These are phyloP conservation scores for Holtermannia corniformis DNA, from an alignment of 768 basidiomycete species.

Conservation along the genomic window DNA sequence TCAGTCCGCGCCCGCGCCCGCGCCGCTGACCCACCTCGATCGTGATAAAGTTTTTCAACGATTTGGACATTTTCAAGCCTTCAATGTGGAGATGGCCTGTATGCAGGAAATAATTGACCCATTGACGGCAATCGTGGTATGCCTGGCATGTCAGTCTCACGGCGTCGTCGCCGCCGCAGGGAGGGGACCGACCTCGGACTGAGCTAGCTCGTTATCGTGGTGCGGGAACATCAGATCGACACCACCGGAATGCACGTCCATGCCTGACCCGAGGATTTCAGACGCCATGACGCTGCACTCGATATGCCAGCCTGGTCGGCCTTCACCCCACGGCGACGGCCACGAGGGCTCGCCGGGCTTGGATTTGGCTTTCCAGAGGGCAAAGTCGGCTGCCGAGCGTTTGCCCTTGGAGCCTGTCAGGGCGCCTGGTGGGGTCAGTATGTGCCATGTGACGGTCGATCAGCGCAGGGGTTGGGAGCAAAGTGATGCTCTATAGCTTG, in stretches of 20 bases:
- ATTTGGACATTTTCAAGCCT: constrained; percentile 98
- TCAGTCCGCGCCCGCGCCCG: not conserved
- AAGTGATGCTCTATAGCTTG: too few relatives aligned
- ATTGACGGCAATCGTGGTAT: constrained; percentile 78
- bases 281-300: constrained; percentile 98
- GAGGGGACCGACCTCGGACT: constrained; percentile 60
- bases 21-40: constrained; percentile 46
- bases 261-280: constrained; percentile 73
- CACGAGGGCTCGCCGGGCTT: constrained; percentile 95
- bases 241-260: constrained; percentile 98
- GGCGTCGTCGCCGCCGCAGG: not conserved
- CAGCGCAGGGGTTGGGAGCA: too few relatives aligned
- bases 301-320: constrained; percentile 98
- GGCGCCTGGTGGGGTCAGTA: too few relatives aligned
- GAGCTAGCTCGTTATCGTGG: constrained; percentile 97
- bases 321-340: constrained; percentile 90
- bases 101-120: constrained; percentile 99
- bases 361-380: constrained; percentile 85
- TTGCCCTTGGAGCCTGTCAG: constrained; percentile 54
- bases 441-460: too few relatives aligned
- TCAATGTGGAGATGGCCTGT: constrained; percentile 98
- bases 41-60: constrained; percentile 96
- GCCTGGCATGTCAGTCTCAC: constrained; percentile 51
- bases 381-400: constrained; percentile 83
- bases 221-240: constrained; percentile 97